These are phyloP conservation scores for Blastocystis sp. DNA, from an alignment of 352 stramenopile genomes.

Conservation along the genomic window DNA sequence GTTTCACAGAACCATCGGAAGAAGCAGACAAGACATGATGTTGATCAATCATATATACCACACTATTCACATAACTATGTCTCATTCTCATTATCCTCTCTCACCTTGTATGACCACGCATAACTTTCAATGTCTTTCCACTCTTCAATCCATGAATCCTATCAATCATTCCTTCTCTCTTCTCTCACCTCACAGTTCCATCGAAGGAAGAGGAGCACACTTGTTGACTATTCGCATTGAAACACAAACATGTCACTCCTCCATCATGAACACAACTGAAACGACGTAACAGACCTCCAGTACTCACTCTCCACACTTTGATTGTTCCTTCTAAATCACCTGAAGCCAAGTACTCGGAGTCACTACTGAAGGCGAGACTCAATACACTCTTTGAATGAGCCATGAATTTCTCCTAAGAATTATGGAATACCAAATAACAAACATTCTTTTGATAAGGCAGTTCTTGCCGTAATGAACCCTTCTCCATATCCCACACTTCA, in stretches of 20 bases:
- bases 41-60: constrained; percentile 73
- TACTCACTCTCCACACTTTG: constrained; percentile 11
- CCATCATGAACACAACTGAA: constrained; percentile 77
- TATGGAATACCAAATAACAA: not conserved
- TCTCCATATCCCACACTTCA: constrained; percentile 85
- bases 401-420: constrained; percentile 77
- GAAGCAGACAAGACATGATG: constrained; percentile 72
- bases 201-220: constrained; percentile 81
- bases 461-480: constrained; percentile 80
- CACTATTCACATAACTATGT: constrained; percentile 77
- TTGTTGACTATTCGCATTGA: constrained; percentile 79
- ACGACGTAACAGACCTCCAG: not conserved
- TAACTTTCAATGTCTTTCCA: constrained; percentile 82
- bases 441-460: constrained; percentile 78
- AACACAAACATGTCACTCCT: constrained; percentile 77
- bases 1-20: constrained; percentile 80
- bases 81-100: not conserved
- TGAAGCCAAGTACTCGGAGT: constrained; percentile 79
- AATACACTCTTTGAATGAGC: constrained; percentile 79
- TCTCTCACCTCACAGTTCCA: constrained; percentile 71
- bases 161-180: not conserved
- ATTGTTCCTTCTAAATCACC: constrained; percentile 75
- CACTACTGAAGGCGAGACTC: constrained; percentile 76
- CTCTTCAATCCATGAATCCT: constrained; percentile 82
- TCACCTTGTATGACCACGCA: constrained; percentile 66